Evolutionary conservation across 768 basidiomycete species (phyloP), one percentile per base, ranked within the genome.

Genomic region (Collybia sp.): DNA sequence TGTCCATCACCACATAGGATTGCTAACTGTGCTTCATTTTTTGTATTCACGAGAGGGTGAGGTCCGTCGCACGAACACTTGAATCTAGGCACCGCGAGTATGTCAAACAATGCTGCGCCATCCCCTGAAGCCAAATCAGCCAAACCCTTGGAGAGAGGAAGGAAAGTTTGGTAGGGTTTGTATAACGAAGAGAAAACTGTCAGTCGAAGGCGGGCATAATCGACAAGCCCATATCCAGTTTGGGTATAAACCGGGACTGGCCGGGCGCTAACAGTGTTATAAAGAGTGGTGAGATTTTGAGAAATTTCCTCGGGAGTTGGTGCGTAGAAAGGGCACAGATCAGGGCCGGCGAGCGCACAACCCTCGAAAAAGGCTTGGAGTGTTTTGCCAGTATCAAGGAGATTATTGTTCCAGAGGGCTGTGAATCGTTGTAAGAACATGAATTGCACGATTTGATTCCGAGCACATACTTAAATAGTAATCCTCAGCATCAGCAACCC

Each of bases 401-500:
- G 55, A 47, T 68, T 66, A 6, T 60, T 63, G 4, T 58, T 58
- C 67, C 67, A 67, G 12, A 58, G 46, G 2, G 62, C 72, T 69
- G 50, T 6, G 37, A 17, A 30, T 19, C 9, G 30, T 30, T 12
- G 10, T 36, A 20, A 25, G 34, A 11, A 40, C 8, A 11, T 11
- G 9, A 11, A 13, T 17, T 33, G 15, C n/a, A 16, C 15, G 20
- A 40, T 39, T 11, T 12, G 18, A 15, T 13, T 37, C 30, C 12
- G 13, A 18, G 15, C 18, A 44, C 58, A 33, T 48, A 69, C 71
- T 59, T 11, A 60, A 50, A 44, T 66, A 74, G 45, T 71, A 72
- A 40, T 70, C 55, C 25, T 71, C 66, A 1, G 65, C 53, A 36
- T 72, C 70, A 16, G 65, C 60, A n/a, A 71, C 69, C 15, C 70